phyloP scores from a whole-genome alignment of 2,329 filamentous ascomycete species.

The Calonectria pteridis region DNA sequence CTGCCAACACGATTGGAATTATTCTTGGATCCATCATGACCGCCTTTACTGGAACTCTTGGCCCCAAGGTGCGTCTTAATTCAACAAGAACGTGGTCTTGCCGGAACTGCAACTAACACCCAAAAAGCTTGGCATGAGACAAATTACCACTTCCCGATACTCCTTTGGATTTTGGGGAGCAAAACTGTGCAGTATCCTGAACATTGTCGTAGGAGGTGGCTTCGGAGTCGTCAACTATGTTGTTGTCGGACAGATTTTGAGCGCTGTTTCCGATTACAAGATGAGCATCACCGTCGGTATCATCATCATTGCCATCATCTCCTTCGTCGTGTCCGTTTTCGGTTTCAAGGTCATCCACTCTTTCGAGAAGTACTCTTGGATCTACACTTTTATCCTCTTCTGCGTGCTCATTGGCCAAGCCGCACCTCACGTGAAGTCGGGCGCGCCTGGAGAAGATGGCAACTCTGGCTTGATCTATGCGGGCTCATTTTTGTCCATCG shows the following conservation, averaged over 20 bases:
- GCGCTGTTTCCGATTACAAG: slow-evolving; percentile 36
- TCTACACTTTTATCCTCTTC: slow-evolving; percentile 33
- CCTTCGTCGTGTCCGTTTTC: slow-evolving; percentile 38
- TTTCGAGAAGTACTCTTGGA: slow-evolving; percentile 39
- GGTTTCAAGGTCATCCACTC: slow-evolving; percentile 38
- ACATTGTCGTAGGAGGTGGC: slow-evolving; percentile 38
- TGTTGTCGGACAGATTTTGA: slow-evolving; percentile 36
- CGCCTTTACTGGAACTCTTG: slow-evolving; percentile 17
- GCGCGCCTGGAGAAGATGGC: background rate
- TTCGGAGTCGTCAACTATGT: slow-evolving; percentile 37
- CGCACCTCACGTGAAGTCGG: slow-evolving; percentile 25
- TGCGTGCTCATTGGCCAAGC: slow-evolving; percentile 36
- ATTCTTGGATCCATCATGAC: slow-evolving; percentile 9
- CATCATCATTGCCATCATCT: slow-evolving; percentile 34
- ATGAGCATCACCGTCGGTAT: slow-evolving; percentile 38
- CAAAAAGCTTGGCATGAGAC: slow-evolving; percentile 23
- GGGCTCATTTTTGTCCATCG: slow-evolving; percentile 31
- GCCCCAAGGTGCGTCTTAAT: slow-evolving; percentile 15
- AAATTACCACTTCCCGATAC: slow-evolving; percentile 32
- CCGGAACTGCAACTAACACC: background rate
- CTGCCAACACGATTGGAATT: slow-evolving; percentile 2
- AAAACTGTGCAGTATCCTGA: slow-evolving; percentile 36
- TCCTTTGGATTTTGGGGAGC: slow-evolving; percentile 39
- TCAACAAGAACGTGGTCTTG: background rate
- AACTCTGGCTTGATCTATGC: slow-evolving; percentile 17